Conservation (phyloP, 345 rosid species). For the Lepidium aucheri region DNA sequence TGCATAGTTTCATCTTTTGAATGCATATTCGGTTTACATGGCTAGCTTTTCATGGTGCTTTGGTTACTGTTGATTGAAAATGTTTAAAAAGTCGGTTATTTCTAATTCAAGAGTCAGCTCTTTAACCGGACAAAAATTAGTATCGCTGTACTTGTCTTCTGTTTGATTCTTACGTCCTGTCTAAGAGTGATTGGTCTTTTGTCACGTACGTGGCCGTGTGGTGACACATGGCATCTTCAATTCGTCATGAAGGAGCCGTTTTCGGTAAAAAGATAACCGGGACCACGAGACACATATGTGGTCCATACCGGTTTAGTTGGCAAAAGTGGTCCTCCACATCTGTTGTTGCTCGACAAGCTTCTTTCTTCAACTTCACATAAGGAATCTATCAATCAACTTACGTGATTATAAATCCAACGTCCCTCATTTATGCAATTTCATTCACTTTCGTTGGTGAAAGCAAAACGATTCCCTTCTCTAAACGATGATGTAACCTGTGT, state of each 20-base stretch:
- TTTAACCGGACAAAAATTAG: background rate
- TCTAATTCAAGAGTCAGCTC: background rate
- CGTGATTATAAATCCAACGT: background rate
- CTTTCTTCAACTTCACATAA: constrained; percentile 18
- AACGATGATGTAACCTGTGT: background rate
- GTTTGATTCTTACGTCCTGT: background rate
- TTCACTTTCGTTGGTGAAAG: background rate
- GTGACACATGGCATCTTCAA: background rate
- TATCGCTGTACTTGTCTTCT: background rate
- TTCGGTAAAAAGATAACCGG: constrained; percentile 11
- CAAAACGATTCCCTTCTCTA: background rate
- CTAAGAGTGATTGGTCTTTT: constrained; percentile 1
- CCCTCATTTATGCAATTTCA: background rate
- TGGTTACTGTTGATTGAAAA: background rate
- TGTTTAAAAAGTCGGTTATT: background rate
- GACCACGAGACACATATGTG: constrained; percentile 12
- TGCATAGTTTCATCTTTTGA: background rate
- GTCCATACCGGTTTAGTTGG: constrained; percentile 20
- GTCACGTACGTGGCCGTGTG: constrained; percentile 17
- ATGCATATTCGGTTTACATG: background rate
- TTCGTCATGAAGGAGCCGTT: constrained; percentile 13
- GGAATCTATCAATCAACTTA: constrained; percentile 7
- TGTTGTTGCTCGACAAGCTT: no score
- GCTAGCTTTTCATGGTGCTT: background rate
- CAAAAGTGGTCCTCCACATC: constrained; percentile 30